Evolutionary conservation across 2,329 filamentous ascomycete genomes (phyloP), one percentile per base, ranked within the genome.

Genomic region (Sclerotinia trifoliorum): DNA sequence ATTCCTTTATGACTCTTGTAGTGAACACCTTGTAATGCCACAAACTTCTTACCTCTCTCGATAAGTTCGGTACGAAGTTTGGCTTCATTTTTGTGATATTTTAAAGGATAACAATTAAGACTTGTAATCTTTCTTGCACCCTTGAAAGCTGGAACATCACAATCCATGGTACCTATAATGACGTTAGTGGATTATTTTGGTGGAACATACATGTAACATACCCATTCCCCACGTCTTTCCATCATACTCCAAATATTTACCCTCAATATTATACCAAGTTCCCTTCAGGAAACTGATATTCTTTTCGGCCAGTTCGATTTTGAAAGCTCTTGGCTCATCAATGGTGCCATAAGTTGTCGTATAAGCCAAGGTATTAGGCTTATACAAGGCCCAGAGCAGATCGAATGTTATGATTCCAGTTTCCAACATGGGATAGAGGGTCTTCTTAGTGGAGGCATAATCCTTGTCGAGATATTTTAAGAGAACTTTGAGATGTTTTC

Each of bases 351-450:
- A 96, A 0, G 91, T 94, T 0, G 87, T 86, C 0, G 90, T 87
- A 77, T 90, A 94, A 0, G 88, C 90, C 26, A 96, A 85, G 0
- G 91, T 93, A 74, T 93, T 91, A 0, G 93, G 93, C 75, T 95
- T 96, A 85, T 91, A 96, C 4, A 97, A 80, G 0, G 93, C 92
- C 93, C 93, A 96, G 1, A 96, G 81, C 2, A 96, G 84, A 68
- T 97, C 92, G 73, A 94, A 97, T 0, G 92, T 96, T 77, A 96
- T 96, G 56, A 93, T 88, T 11, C 92, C 92, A 44, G 89, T 90
- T 71, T 93, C 86, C 2, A 96, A 82, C 80, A 97, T 87, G 0
- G 92, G 91, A 73, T 93, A 90, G 0, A 97, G 83, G 1, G 89
- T 91, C 78, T 93, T 92, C 77, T 94, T 94, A 46, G 85, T 88